A percentile compares a stretch with the other conserved stretches of the same genome.
Evolutionary conservation across 257 asterid genomes (phyloP).

Genomic region (Ilex aquifolium): DNA sequence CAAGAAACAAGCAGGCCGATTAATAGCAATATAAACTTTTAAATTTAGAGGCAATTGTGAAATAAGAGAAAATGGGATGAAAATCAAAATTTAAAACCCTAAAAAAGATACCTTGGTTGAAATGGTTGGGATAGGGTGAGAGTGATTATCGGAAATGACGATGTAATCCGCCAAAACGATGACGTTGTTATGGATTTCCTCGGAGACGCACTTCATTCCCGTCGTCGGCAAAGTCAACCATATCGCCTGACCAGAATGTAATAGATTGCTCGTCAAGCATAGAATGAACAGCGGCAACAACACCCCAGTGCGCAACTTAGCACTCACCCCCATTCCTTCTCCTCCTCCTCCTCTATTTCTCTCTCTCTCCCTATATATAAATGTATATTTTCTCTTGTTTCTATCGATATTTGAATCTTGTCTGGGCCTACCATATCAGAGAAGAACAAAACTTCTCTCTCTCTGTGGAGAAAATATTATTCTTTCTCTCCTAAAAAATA

Average conservation of each 20-base stretch:
- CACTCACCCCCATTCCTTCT: slow-evolving; percentile 30
- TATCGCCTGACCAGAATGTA: slow-evolving; percentile 42
- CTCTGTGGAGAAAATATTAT: no score
- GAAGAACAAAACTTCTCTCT: no score
- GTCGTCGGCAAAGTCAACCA: slow-evolving; percentile 71
- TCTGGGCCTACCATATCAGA: no score
- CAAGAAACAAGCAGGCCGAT: no score
- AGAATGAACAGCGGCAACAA: slow-evolving; percentile 23
- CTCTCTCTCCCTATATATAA: slow-evolving; percentile 1
- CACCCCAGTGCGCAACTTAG: slow-evolving; percentile 31
- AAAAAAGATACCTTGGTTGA: slow-evolving; percentile 54
- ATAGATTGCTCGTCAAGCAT: slow-evolving; percentile 6
- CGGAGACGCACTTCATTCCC: slow-evolving; percentile 84
- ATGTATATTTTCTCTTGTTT: no score
- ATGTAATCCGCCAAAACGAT: slow-evolving; percentile 82
- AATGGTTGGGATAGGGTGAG: slow-evolving; percentile 52
- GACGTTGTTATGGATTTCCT: slow-evolving; percentile 79
- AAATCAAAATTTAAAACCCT: slow-evolving; percentile 6
- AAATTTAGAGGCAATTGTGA: no score
- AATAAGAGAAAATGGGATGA: not conserved
- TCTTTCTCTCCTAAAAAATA: no score
- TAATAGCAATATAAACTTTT: no score
- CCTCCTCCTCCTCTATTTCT: not conserved
- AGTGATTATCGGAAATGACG: slow-evolving; percentile 65
- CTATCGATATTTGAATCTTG: no score